Base-by-base conservation (phyloP, 2,329 filamentous ascomycete genomes). In the Zymoseptoria crescenta region DNA sequence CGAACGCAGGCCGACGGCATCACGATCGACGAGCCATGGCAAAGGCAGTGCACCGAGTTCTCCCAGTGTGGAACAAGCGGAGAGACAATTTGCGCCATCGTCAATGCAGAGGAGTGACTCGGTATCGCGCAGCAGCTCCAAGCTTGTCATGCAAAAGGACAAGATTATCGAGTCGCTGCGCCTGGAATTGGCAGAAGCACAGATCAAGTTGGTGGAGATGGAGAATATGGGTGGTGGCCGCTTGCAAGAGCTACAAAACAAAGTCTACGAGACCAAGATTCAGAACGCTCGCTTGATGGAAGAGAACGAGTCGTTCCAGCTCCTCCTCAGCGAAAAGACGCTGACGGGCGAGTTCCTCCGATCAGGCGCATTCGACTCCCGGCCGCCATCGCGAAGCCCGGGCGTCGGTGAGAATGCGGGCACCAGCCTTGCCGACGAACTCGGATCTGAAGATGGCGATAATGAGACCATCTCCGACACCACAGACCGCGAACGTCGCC, bases 241-340 rank as follows among this genome's bases (percentile, higher is more conserved):
- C 28, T 79, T 96, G 70, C 88, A 90, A 65, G 91, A 96, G 74
- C 83, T 97, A n/a, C 92, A 97, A 76, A 87, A 88, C 68, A 84
- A 89, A 64, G 83, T 97, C 56, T 86, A 96, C 76, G 93, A 97
- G 71, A 87, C 91, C 48, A 90, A 92, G 69, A 94, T 97, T 88
- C 88, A 91, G 66, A 99, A 97, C 72, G 94, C 94, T 59, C 85
- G 92, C 52, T 80, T 99, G 63, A 94, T 96, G 89, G 94, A 99
- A 76, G 94, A 99, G 75, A 97, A 97, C 70, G 94, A 99, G 76
- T 96, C 91, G 76, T 99, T 96, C 75, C 93, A 97, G 75, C 83
- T 97, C 45, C 84, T 99, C 19, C 84, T 99, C 24, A 91, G 91
- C 70, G 92, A 97, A 74, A 93, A 91, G 80, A 97, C 94, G 1